These are phyloP conservation scores for Graphiopsis chlorocephala DNA, from an alignment of 2,329 filamentous ascomycete genomes.

Conservation along the genomic window DNA sequence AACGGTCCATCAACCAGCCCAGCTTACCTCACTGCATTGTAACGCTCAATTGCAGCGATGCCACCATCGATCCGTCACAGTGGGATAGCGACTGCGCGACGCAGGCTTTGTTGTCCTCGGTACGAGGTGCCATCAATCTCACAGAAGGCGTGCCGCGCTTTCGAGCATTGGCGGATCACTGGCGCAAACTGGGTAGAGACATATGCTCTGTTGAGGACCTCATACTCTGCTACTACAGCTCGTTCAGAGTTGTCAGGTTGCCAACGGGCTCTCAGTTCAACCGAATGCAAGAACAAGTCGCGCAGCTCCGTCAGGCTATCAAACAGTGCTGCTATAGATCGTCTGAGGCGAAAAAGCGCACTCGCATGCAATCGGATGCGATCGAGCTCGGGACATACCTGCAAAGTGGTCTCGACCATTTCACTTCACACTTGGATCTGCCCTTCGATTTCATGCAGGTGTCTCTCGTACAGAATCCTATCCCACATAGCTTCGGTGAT, in stretches of 20 bases:
- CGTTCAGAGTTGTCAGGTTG: conserved; percentile 46
- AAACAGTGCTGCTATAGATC: conserved; percentile 41
- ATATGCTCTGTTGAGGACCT: conserved; percentile 48
- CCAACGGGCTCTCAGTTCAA: conserved; percentile 45
- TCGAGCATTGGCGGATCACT: conserved; percentile 36
- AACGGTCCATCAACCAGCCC: conserved; percentile 56
- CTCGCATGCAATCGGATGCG: conserved; percentile 48
- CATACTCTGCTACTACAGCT: conserved; percentile 51
- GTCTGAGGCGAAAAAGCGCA: conserved; percentile 41
- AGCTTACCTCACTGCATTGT: conserved; percentile 55
- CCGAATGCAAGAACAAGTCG: conserved; percentile 49
- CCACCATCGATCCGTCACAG: conserved; percentile 32
- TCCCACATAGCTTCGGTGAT: conserved; percentile 48
- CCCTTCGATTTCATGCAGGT: conserved; percentile 54
- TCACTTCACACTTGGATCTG: conserved; percentile 41
- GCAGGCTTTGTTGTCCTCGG: conserved; percentile 33
- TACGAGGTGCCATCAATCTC: conserved; percentile 28
- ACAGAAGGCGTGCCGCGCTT: conserved; percentile 33
- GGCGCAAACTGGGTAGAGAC: conserved; percentile 30
- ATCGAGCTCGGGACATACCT: conserved; percentile 49
- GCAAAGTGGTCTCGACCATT: conserved; percentile 52
- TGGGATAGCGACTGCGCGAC: conserved; percentile 36
- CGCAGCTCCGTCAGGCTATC: conserved; percentile 46
- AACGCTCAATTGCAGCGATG: conserved; percentile 41
- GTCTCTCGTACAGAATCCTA: conserved; percentile 45